phyloP scores from a whole-genome alignment of 108 stramenopile species.

The Parietichytrium sp. region DNA sequence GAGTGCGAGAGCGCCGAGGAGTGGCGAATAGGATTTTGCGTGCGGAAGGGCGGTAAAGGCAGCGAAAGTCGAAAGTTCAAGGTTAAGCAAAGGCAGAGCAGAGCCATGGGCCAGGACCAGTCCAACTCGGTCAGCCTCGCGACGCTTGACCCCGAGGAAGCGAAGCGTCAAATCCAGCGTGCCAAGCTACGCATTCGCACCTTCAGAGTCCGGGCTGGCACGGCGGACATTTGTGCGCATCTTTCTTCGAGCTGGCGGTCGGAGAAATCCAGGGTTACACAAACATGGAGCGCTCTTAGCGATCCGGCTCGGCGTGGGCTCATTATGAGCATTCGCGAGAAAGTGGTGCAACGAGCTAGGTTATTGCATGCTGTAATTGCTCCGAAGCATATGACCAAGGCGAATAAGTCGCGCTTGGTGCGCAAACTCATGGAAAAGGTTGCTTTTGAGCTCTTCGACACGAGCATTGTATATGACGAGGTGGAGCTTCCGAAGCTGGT shows the following conservation, averaged over 20 bases:
- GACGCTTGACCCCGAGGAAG: neutral
- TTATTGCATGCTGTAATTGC: conserved; percentile 12
- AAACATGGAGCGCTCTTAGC: neutral
- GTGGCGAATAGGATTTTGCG: too few relatives aligned
- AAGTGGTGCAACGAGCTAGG: neutral
- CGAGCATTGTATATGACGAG: conserved; percentile 26
- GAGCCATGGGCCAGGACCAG: too few relatives aligned
- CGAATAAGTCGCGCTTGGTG: neutral
- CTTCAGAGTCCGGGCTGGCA: neutral
- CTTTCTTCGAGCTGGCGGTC: conserved; percentile 12
- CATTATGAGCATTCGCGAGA: conserved; percentile 12
- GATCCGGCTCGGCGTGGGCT: neutral
- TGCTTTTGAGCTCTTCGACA: conserved; percentile 24
- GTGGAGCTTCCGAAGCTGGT: neutral
- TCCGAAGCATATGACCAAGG: neutral
- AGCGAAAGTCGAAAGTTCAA: too few relatives aligned
- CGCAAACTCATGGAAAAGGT: conserved; percentile 35
- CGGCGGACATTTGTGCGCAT: neutral
- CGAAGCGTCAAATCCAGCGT: neutral
- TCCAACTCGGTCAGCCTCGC: too few relatives aligned
- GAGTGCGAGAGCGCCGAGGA: too few relatives aligned
- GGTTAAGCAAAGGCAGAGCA: too few relatives aligned
- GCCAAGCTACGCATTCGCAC: neutral
- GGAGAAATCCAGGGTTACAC: neutral
- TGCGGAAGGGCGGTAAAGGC: too few relatives aligned